Evolutionary conservation across 331 rosid genomes (phyloP).

Genomic region (Stylosanthes scabra): DNA sequence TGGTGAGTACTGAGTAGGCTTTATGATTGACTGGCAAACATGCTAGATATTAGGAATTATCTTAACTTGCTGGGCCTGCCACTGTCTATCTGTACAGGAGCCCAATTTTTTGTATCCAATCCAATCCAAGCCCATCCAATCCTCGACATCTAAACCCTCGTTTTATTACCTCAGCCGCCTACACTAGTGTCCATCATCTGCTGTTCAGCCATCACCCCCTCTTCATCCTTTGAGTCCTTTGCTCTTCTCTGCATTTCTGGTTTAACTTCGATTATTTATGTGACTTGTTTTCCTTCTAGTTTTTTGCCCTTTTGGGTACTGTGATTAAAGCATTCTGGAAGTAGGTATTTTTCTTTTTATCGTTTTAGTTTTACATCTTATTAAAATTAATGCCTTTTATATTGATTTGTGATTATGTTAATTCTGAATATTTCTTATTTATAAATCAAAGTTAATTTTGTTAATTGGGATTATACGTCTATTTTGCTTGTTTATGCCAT

Average conservation of each 20-base stretch:
- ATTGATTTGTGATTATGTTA: background rate
- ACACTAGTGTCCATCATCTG: background rate
- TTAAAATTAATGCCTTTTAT: background rate
- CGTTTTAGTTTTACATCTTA: background rate
- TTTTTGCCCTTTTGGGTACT: background rate
- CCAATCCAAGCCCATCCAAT: background rate
- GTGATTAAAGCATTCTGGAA: background rate
- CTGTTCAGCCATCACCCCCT: background rate
- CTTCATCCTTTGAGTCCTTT: background rate
- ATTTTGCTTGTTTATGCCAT: background rate
- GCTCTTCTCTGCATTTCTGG: background rate
- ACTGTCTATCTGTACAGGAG: background rate
- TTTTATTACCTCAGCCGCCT: background rate
- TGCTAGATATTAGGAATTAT: background rate
- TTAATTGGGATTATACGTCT: background rate
- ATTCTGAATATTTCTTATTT: background rate
- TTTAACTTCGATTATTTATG: background rate
- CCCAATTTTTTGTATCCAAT: background rate
- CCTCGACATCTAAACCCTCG: background rate
- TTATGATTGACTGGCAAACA: background rate
- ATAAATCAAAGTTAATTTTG: background rate
- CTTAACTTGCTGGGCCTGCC: background rate
- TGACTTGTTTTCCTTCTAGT: background rate
- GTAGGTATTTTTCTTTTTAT: background rate
- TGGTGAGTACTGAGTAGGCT: background rate